phyloP scores from a whole-genome alignment of 192 early-diverging fungal species.

The Oehlia diaphana region DNA sequence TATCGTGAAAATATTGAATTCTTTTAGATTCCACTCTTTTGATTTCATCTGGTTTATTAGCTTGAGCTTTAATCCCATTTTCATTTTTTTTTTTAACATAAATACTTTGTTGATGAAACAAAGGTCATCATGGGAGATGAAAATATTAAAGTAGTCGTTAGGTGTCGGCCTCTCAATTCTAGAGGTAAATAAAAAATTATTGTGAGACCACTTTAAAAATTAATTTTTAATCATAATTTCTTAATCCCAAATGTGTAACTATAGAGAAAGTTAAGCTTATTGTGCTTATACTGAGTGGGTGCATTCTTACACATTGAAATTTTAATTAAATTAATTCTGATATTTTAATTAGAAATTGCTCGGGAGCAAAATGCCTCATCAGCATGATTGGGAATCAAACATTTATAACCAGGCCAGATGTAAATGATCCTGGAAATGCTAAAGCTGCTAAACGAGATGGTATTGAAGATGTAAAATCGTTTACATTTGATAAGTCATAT shows the following conservation, averaged over 20 bases:
- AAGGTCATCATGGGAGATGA: too few relatives aligned
- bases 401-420: conserved; percentile 52
- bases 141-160: conserved; percentile 41
- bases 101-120: too few relatives aligned
- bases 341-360: conserved; percentile 47
- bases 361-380: conserved; percentile 65
- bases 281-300: too few relatives aligned
- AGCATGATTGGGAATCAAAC: conserved; percentile 76
- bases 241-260: too few relatives aligned
- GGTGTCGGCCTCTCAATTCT: conserved; percentile 76
- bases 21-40: too few relatives aligned
- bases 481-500: conserved; percentile 90
- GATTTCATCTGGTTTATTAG: too few relatives aligned
- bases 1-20: too few relatives aligned
- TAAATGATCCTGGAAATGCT: conserved; percentile 35
- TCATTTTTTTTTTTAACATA: too few relatives aligned
- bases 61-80: too few relatives aligned
- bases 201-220: too few relatives aligned
- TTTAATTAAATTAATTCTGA: not conserved
- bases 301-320: not conserved
- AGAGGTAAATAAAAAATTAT: conserved; percentile 49
- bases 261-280: too few relatives aligned
- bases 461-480: conserved; percentile 56
- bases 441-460: conserved; percentile 35
- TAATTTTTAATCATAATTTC: too few relatives aligned